phyloP scores from a whole-genome alignment of 139 green algal species.

The Asterochloris erici region DNA sequence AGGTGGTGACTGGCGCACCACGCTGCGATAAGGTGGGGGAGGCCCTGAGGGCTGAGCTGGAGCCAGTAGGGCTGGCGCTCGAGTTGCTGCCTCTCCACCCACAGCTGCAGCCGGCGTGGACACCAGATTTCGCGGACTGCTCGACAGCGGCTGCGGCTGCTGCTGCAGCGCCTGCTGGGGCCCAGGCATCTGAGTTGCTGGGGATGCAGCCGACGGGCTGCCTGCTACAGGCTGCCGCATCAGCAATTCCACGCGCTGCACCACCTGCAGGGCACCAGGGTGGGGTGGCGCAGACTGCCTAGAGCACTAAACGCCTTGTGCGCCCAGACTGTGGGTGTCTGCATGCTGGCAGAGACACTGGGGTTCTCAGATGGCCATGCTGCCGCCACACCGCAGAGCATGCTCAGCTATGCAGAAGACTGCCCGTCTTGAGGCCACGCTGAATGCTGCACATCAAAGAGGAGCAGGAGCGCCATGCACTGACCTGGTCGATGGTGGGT shows the following conservation, averaged over 20 bases:
- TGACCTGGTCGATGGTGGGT: conserved; percentile 3
- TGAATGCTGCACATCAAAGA: not conserved
- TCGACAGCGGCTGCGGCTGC: conserved; percentile 1
- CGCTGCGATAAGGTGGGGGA: too few species aligned
- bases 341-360: not conserved
- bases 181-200: not conserved
- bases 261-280: not conserved
- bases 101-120: not conserved
- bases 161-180: not conserved
- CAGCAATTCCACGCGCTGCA: not conserved
- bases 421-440: not conserved
- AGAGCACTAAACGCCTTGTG: not conserved
- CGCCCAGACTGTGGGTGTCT: not conserved
- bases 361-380: not conserved
- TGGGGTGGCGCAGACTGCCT: not conserved
- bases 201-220: not conserved
- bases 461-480: not conserved
- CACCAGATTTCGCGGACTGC: not conserved
- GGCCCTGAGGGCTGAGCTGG: too few species aligned
- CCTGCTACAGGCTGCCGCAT: not conserved
- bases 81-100: too few species aligned
- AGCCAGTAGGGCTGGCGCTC: too few species aligned
- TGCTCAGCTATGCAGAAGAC: not conserved
- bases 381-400: not conserved
- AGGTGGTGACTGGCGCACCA: too few species aligned